Evolutionary conservation across 169 alveolate species (phyloP), one percentile per base, ranked within the genome.

Genomic region (Plasmodium inui): DNA sequence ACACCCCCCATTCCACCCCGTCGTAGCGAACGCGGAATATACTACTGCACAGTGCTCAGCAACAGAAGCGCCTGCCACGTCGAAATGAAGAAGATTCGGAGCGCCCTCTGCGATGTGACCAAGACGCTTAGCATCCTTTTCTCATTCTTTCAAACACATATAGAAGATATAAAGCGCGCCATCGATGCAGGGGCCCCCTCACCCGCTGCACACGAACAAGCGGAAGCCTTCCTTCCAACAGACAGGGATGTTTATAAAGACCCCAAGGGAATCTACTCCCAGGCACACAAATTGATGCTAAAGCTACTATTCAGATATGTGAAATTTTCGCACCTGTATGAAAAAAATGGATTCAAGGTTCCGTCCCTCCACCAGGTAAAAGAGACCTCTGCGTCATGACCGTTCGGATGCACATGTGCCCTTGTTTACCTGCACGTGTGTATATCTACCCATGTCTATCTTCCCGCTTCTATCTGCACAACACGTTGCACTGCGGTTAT

Each of bases 11-110:
- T 1, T 67, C 39, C 71, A 5, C 67, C 30, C 30, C 80, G 41
- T 19, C 61, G n/a, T n/a, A 85, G 93, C 30, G 93, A 85, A 53
- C 57, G 79, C 5, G 79, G 85, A 28, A 30, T 85, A 32, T 70
- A 74, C 79, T 85, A 85, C 41, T 85, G 86, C 39, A 74, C 93
- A 17, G 71, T 74, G 34, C 78, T 85, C 19, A 85, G 84, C 44
- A 85, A 85, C 82, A 73, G 84, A 46, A 85, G 93, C 67, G 93
- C 84, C 50, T 85, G 93, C 41, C 28, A 73, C 44, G 30, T 85
- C 17, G 84, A 74, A 85, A 57, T 85, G 93, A 85, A 85, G 53
- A 85, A 85, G 17, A 53, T 50, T 3, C 41, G 74, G 41, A 85
- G 93, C 30, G 55, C 93, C 44, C 82, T 85, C 37, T 85, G 93